Conservation (phyloP, 2,329 filamentous ascomycete species). For the Fusarium incarnatum region DNA sequence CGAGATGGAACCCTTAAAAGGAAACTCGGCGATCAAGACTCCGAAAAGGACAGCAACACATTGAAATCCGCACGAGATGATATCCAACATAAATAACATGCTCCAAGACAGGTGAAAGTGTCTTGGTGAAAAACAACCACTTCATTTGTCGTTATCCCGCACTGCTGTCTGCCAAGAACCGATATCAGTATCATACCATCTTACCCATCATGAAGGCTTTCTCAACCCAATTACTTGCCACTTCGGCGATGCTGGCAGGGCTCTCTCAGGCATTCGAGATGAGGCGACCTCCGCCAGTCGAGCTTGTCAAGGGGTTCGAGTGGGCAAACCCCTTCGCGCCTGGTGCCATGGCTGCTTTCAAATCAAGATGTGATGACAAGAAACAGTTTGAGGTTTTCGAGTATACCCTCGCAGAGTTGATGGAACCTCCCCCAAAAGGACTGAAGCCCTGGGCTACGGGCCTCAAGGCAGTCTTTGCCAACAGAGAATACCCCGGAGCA, state of each 20-base stretch:
- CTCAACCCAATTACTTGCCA: conserved; percentile 9
- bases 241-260: conserved; percentile 19
- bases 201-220: conserved; percentile 42
- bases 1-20: conserved; percentile 34
- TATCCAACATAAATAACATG: conserved; percentile 30
- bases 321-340: conserved; percentile 57
- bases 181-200: not conserved
- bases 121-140: not conserved
- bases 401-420: conserved; percentile 59
- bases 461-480: conserved; percentile 55
- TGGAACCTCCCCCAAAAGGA: conserved; percentile 52
- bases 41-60: conserved; percentile 47
- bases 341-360: conserved; percentile 47
- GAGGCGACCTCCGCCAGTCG: conserved; percentile 47
- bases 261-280: conserved; percentile 46
- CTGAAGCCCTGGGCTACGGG: conserved; percentile 55
- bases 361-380: conserved; percentile 51
- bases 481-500: conserved; percentile 61
- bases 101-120: not conserved
- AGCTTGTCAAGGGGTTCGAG: conserved; percentile 54
- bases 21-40: conserved; percentile 45
- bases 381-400: conserved; percentile 54
- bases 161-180: not conserved
- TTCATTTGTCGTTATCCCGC: not conserved
- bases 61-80: conserved; percentile 1